Conservation (phyloP, 495 filamentous ascomycete species). For the Neurospora sp. region DNA sequence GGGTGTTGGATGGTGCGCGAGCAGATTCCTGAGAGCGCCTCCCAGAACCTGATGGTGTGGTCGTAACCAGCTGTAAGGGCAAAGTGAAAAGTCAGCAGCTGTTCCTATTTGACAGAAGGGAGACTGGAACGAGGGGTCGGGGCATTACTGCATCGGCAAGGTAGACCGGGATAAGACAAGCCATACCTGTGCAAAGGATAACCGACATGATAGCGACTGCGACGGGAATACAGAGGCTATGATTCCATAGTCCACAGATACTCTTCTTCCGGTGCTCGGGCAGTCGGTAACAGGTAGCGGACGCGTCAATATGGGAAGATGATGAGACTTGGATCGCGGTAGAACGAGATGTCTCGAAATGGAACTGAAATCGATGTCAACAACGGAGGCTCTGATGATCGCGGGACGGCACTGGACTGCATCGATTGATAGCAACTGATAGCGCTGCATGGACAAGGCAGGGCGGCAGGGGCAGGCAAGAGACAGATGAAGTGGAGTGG, state of each 20-base stretch:
- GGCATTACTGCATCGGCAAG: background rate
- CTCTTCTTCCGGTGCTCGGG: background rate
- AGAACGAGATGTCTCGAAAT: background rate
- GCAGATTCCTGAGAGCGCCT: slow-evolving; percentile 94
- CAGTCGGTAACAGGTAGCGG: background rate
- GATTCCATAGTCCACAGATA: slow-evolving; percentile 8
- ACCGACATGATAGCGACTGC: slow-evolving; percentile 56
- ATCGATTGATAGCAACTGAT: background rate
- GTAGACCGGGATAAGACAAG: background rate
- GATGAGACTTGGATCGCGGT: background rate
- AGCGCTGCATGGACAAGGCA: background rate
- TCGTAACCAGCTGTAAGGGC: slow-evolving; percentile 75
- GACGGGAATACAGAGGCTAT: slow-evolving; percentile 3
- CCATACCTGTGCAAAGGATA: slow-evolving; percentile 76
- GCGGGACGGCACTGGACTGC: background rate
- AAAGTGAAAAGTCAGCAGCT: slow-evolving; percentile 1
- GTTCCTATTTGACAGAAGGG: background rate
- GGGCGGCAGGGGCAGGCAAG: background rate
- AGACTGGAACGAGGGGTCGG: background rate
- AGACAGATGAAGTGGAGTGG: background rate
- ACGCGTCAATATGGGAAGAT: background rate
- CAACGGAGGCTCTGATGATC: background rate
- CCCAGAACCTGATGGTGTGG: slow-evolving; percentile 99
- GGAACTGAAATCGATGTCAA: background rate
- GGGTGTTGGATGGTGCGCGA: slow-evolving; percentile 95